Evolutionary conservation across 108 stramenopile genomes (phyloP), one percentile per base, ranked within the genome.

Genomic region (Schizochytrium sp.): DNA sequence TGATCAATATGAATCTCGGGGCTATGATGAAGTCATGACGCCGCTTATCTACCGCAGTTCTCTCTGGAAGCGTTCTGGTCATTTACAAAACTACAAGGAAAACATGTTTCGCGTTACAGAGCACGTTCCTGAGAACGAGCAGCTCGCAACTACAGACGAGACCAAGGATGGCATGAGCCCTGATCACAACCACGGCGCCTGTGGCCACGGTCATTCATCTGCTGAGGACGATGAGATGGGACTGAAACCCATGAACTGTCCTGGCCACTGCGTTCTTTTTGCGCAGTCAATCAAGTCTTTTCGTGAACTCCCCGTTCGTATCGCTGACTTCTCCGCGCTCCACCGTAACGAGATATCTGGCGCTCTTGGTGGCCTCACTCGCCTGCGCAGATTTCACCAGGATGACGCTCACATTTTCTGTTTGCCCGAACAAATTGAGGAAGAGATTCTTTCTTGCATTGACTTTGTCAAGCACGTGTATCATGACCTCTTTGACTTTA

Each of bases 231-330:
- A 69, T 44, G 47, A 44, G 17, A 61, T 88, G 38, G 88, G 88
- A 17, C 7, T 88, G 15, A 99, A 99, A 91, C 99, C 99, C 56
- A 99, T 99, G 99, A 99, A 99, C 93, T 99, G 99, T 90, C 99
- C 99, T 61, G 98, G 97, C 8, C 99, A 99, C 90, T 99, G 98
- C 91, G 91, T 99, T 44, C 94, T 99, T 92, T 88, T 88, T 3
- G 49, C 41, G 7, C 46, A 58, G n/a, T 38, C 49, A 8, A 8
- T n/a, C 19, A 56, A n/a, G 42, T 89, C 89, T 17, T 89, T 87
- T 55, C 88, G 88, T 5, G 90, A 91, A 17, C 8, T 91, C 46
- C 90, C 90, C 4, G 13, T 91, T 4, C 90, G 90, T 28, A 28
- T 88, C 19, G 90, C 90, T 46, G 90, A 91, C 40, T 88, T 91